Evolutionary conservation across 768 basidiomycete genomes (phyloP), one percentile per base, ranked within the genome.

Genomic region (Boletus subcaerulescens): DNA sequence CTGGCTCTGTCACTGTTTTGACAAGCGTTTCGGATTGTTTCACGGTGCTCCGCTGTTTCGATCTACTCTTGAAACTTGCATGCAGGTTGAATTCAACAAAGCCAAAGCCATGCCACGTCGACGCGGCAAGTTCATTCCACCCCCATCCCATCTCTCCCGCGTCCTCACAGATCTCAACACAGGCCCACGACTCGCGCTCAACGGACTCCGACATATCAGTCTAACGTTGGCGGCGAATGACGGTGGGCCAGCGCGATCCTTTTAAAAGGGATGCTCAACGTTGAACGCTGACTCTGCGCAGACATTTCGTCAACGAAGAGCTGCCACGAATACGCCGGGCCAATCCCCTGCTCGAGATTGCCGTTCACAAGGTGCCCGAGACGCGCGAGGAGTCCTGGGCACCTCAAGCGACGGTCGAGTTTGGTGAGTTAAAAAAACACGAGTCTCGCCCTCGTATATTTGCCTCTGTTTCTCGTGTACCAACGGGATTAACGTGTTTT

Each of bases 301-400:
- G 91, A 44, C 84, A 90, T 74, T 92, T 93, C 59, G 78, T 87
- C 38, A 89, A 87, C 65, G 84, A 92, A 39, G 79, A 88, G n/a
- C 72, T 93, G 0, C 88, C 87, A 1, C 77, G 87, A 31, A 87
- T 93, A 75, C 85, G 82, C 13, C 90, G 81, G 68, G 85, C 82
- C 2, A 92, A 93, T 62, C 89, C 90, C 0, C 67, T 75, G 9
- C 62, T 92, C 24, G 74, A 80, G 31, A 84, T 93, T 35, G 71
- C 79, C 32, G 80, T 91, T 0, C 76, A 78, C 58, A 83, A 77
- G 55, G 69, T 76, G 42, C 73, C 69, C 32, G 88, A 88, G 70
- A 72, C 76, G 11, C 69, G 71, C 50, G 69, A 78, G 20, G 85
- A 86, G 17, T 65, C 60, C 1, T 89, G 82, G 86, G 74, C 73